Evolutionary conservation across 257 asterid species (phyloP), one percentile per base, ranked within the genome.

Genomic region (Nicotiana tabacum): DNA sequence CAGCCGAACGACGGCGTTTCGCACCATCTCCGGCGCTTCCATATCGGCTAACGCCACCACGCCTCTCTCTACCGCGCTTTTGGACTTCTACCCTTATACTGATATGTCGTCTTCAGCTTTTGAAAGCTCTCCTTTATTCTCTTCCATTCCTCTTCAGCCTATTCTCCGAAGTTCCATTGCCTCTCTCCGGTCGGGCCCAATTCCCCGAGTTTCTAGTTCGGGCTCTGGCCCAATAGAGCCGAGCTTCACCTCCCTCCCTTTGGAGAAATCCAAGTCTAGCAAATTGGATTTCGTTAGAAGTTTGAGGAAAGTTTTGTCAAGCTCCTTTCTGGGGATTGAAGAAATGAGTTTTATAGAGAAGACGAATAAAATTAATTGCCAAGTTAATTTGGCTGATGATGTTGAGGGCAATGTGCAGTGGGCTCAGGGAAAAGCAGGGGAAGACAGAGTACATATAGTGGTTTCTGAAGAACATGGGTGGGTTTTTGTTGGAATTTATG

Each of bases 381-480:
- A 90, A 55, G 85, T 88, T 88, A 93, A 97, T 77, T 85, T 90
- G 74, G 84, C 83, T 17, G 96, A 93, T 66, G 86, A 90, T 35
- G 94, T 89, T 21, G 93, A 87, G 37, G 93, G 88, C 79, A 93
- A 90, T 72, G 91, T 92, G 62, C 98, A 94, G 88, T 94, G 98
- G 99, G 98, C 98, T 1, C 97, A 92, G 84, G 98, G 99, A 4
- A 95, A 95, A 78, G 97, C 99, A 1, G 98, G 99, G 18, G 98
- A 95, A 65, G 97, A 94, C 84, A 80, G 99, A 66, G 96, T 95
- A 7, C 99, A 94, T 81, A 66, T 92, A 0, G 97, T 92, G 69
- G 85, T 95, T 12, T 94, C 98, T 2, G 96, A 92, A 29, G 99
- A 94, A 77, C 94, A 92, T 72, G 96, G 90, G 0, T 92, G 97